Evolutionary conservation across 495 filamentous ascomycete genomes (phyloP), one percentile per base, ranked within the genome.

Genomic region (Penicillium malachiteum): DNA sequence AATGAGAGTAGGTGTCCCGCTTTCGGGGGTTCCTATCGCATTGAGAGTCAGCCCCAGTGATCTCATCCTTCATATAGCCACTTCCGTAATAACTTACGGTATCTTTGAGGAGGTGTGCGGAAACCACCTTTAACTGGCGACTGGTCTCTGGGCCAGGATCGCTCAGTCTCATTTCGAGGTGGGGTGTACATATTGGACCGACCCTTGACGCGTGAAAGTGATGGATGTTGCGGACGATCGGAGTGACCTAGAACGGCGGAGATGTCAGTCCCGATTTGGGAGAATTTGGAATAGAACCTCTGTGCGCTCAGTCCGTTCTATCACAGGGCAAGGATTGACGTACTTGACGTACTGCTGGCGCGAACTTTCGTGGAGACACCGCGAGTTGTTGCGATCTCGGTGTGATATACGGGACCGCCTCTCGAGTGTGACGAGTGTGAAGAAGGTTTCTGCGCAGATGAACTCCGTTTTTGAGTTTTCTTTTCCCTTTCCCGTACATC

Each of bases 151-250:
- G 70, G 46, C 71, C 71, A 76, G 38, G 71, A 73, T 50, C 65
- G 55, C 50, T 74, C 73, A 56, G 55, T 12, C 16, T 53, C 60
- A 38, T 54, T 62, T 26, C 55, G 65, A 21, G 67, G 71, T 31
- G 70, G 68, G n/a, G 71, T 70, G 50, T 72, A 66, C 73, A 76
- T 76, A 38, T 67, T 57, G 56, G 43, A 49, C 50, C 62, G 59
- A 33, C 70, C 71, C 57, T 74, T 76, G 30, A 74, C 65, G 34
- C 73, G 73, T 30, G 59, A 60, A 43, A 76, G 60, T 8, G 71
- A 71, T 26, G 62, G 64, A 44, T 73, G 73, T 39, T 69, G 60
- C 34, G 64, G 67, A 55, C 66, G 66, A 11, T 67, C 64, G 6
- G 65, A 50, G 34, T 45, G 61, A 38, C 57, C 67, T 70, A 55